Base-by-base conservation (phyloP, 139 green algal species). In the Picochlorum sp. region DNA sequence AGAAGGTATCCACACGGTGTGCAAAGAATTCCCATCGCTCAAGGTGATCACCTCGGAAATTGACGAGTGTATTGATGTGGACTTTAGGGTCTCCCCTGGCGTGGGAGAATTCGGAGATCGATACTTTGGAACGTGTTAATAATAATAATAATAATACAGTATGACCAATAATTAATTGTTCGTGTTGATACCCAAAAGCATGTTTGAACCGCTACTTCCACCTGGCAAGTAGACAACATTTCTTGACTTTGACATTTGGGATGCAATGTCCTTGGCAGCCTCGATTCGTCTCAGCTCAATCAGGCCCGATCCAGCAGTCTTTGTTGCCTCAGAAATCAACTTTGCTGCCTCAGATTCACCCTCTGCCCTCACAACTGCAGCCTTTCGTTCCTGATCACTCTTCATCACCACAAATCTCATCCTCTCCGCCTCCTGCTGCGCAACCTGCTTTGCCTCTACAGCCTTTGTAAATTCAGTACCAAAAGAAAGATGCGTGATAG, bases 241-340 rank as follows among this genome's bases (percentile, higher is more conserved):
- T 18, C 88, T 74, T 63, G 78, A 88, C 78, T 87, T 88, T 38
- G 83, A 72, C 70, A 99, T 74, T 20, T 88, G 95, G 10, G 76
- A 74, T 15, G 94, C 94, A 41, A 99, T 89, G 71, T 99, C 94
- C 69, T 86, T 90, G 3, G 92, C 92, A 3, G 94, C 94, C 79
- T 99, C 94, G 63, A 98, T 98, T 44, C 91, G 81, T 41, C 94
- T 81, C 68, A 99, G 87, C 81, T 99, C 94, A 41, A 99, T 90
- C 31, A 99, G 54, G 28, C 88, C 94, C 4, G 62, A 57, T 15
- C 94, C 94, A 30, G 82, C 92, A 10, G 45, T 34, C 65, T 80
- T 84, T 4, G 94, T 99, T 30, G 94, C 94, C 1, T 99, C 90
- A 16, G 86, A 96, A 57, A 99, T 98, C 26, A 99, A 83, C 57